phyloP scores from a whole-genome alignment of 202 grass and related monocot genomes.

The Panicum virgatum region DNA sequence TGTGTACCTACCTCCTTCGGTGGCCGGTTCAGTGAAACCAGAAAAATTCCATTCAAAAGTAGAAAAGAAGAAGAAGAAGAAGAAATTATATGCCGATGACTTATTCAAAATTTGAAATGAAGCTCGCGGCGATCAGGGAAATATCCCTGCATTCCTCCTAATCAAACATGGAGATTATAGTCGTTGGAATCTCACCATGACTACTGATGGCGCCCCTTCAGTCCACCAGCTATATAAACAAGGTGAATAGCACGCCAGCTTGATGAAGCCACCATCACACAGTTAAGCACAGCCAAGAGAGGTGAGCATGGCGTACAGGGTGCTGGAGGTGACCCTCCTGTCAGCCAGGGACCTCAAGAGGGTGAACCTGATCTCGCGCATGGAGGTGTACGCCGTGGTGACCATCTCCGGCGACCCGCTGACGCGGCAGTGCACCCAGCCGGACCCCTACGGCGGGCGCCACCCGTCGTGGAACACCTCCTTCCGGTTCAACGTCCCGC shows the following conservation, averaged over 20 bases:
- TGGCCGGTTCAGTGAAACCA: neutral
- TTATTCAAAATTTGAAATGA: neutral
- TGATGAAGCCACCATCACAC: neutral
- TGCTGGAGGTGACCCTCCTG: slow-evolving; percentile 55
- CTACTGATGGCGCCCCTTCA: neutral
- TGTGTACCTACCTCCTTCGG: no score
- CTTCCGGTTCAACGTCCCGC: slow-evolving; percentile 47
- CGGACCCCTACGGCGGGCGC: slow-evolving; percentile 53
- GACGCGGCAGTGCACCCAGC: slow-evolving; percentile 49
- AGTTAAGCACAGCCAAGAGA: neutral
- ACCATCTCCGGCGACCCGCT: slow-evolving; percentile 51
- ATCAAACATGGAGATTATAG: neutral
- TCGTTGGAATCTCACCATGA: neutral
- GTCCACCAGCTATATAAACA: slow-evolving; percentile 36
- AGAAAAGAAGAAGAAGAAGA: neutral
- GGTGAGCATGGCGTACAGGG: slow-evolving; percentile 48
- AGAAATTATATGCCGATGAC: no score
- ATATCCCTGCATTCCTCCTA: neutral
- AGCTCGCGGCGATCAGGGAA: neutral
- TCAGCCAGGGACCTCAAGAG: slow-evolving; percentile 58
- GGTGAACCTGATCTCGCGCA: slow-evolving; percentile 60
- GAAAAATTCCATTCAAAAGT: neutral
- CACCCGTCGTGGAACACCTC: slow-evolving; percentile 66
- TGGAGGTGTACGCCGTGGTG: slow-evolving; percentile 64
- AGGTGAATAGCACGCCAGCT: neutral